Conservation (phyloP, 2,329 filamentous ascomycete genomes). For the Penicillium sp. region DNA sequence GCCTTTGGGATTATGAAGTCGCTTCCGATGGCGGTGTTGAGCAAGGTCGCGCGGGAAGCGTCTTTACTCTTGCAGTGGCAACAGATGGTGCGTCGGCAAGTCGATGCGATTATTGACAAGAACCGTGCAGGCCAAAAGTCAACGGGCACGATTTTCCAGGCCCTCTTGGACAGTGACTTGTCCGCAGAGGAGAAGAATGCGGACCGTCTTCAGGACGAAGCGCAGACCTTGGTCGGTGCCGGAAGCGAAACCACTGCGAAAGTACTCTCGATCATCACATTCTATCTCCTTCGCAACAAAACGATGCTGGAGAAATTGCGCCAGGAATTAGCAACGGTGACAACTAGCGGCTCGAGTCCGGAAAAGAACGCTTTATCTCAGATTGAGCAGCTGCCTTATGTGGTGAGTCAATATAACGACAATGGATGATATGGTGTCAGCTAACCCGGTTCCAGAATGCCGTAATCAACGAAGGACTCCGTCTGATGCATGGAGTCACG, state of each 20-base stretch:
- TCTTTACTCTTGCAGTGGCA: conserved; percentile 18
- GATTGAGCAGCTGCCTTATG: conserved; percentile 37
- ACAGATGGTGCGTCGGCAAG: conserved; percentile 14
- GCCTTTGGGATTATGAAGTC: conserved; percentile 23
- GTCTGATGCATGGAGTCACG: conserved; percentile 28
- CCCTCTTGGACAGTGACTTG: conserved; percentile 31
- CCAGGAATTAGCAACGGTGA: conserved; percentile 24
- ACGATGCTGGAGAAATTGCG: conserved; percentile 20
- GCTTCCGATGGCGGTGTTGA: conserved; percentile 21
- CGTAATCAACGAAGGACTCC: conserved; percentile 32
- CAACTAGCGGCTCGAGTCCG: conserved; percentile 20
- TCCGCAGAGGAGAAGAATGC: conserved; percentile 34
- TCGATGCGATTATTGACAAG: conserved; percentile 1
- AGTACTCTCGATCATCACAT: conserved; percentile 27
- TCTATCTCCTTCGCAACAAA: conserved; percentile 24
- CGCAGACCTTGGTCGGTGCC: conserved; percentile 26
- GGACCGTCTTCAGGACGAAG: conserved; percentile 30
- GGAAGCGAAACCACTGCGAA: conserved; percentile 35
- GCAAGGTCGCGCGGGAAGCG: conserved; percentile 5
- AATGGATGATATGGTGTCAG: neutral
- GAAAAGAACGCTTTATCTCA: conserved; percentile 24
- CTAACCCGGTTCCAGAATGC: conserved; percentile 17
- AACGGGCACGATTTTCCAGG: conserved; percentile 25
- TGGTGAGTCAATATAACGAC: conserved; percentile 23
- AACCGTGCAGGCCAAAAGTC: neutral